Base-by-base conservation (phyloP, 176 grass and related monocot species). In the Oryza punctata region DNA sequence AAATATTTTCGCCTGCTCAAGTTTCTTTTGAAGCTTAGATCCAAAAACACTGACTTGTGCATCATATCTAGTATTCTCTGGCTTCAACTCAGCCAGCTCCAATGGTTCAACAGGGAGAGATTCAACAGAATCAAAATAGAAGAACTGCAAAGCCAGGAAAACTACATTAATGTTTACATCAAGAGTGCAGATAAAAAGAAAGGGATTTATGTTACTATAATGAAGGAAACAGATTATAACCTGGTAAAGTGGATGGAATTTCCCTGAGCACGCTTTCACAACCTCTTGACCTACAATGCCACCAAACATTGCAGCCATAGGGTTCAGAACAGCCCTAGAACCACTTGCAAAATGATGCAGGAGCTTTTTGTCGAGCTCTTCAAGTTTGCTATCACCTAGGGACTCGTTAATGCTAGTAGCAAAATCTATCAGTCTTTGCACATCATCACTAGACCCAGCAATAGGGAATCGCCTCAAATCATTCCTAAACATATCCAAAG, bases 111-210 rank as follows among this genome's bases (percentile, higher is more conserved):
- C 71, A 16, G 92, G 92, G 65, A 97, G 95, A 67, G 95, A 97
- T 74, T 97, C 95, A 70, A 94, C 82, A 76, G 94, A 97, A 83
- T 97, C 92, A 57, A 97, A 97, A 82, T 97, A 97, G 88, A 97
- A 97, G 75, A 97, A 97, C 92, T 97, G 92, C 79, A 86, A 88
- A 87, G 86, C 61, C 61, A 64, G 70, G 76, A 57, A 1, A 46
- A 46, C 0, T 9, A 73, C 27, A 80, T 38, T 46, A 80, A 69
- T 72, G 70, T 26, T 27, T 26, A 69, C 6, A 71, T 61, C n/a
- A 61, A 23, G 12, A 44, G 16, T 63, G 70, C 37, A 28, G 43
- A 66, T 67, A 38, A 33, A 77, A 44, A 80, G n/a, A 80, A 41
- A 63, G 13, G 18, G 24, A 45, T 78, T 72, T 86, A 57, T 52